Evolutionary conservation across 805 yeast genomes (phyloP).

Genomic region (Ogataea angusta): DNA sequence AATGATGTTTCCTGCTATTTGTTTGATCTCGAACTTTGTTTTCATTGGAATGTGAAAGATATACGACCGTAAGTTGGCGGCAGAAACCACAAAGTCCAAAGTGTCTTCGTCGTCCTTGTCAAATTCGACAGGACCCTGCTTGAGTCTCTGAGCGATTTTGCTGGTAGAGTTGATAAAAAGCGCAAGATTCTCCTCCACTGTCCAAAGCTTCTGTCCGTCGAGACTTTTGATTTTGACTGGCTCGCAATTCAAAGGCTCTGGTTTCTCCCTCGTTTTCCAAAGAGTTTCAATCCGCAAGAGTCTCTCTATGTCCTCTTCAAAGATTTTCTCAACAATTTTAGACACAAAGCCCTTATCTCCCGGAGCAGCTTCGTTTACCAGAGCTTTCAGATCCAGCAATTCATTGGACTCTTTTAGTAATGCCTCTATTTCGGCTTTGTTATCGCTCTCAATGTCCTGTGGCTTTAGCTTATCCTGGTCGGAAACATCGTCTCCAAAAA

Average conservation of each 20-base stretch:
- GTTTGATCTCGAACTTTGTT: conserved; percentile 83
- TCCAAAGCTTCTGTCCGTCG: conserved; percentile 52
- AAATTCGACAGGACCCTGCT: conserved; percentile 52
- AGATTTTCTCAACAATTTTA: conserved; percentile 58
- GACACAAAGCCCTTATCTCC: conserved; percentile 32
- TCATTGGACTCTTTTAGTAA: conserved; percentile 68
- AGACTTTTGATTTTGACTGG: conserved; percentile 3
- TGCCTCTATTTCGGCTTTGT: conserved; percentile 60
- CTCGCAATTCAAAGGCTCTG: conserved; percentile 53
- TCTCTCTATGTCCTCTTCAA: conserved; percentile 72
- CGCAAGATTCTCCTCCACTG: conserved; percentile 56
- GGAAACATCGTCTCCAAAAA: conserved; percentile 56
- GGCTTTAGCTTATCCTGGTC: conserved; percentile 26
- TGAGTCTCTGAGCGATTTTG: conserved; percentile 47
- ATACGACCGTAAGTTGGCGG: conserved; percentile 73
- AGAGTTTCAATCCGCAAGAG: conserved; percentile 66
- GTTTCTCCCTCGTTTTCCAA: conserved; percentile 72
- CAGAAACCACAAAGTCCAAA: conserved; percentile 78
- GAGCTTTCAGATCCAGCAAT: conserved; percentile 45
- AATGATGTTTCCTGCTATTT: conserved; percentile 95
- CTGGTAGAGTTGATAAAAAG: conserved; percentile 51
- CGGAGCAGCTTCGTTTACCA: conserved; percentile 26
- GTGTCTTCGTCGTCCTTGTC: conserved; percentile 97
- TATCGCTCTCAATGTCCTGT: conserved; percentile 55
- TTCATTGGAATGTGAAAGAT: conserved; percentile 69